phyloP scores from a whole-genome alignment of 75 land plant genomes.

The Picea sitchensis region DNA sequence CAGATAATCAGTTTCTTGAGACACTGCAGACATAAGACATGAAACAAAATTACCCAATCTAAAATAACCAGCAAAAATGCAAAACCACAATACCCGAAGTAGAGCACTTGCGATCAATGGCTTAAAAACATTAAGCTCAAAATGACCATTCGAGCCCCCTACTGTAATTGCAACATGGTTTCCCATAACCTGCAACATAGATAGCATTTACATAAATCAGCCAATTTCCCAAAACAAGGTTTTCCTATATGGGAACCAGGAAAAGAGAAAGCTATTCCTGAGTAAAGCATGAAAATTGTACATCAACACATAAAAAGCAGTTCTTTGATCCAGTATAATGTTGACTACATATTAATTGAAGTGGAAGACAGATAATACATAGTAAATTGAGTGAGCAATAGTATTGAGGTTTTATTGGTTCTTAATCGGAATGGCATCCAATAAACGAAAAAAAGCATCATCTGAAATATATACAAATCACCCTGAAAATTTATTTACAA shows the following conservation, averaged over 20 bases:
- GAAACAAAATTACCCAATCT: background rate
- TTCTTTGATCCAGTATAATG: background rate
- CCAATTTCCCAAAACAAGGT: background rate
- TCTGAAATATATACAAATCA: no score
- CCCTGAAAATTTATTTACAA: no score
- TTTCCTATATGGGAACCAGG: background rate
- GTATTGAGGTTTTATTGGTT: no score
- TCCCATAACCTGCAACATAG: constrained; percentile 80
- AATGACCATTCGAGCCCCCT: constrained; percentile 96
- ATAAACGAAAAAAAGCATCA: no score
- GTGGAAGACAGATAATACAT: background rate
- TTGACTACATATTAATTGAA: background rate
- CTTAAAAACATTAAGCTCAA: constrained; percentile 96
- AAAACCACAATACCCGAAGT: constrained; percentile 56
- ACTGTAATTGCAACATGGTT: constrained; percentile 91
- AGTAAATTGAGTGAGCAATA: no score
- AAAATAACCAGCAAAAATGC: background rate
- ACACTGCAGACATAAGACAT: background rate
- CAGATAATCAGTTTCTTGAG: no score
- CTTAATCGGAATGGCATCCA: no score
- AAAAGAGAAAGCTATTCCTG: background rate
- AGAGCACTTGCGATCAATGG: constrained; percentile 84
- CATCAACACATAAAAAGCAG: no score
- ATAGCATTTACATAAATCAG: background rate
- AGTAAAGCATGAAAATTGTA: no score